Evolutionary conservation across 306 rosid genomes (phyloP), one percentile per base, ranked within the genome.

Genomic region (Morella rubra): DNA sequence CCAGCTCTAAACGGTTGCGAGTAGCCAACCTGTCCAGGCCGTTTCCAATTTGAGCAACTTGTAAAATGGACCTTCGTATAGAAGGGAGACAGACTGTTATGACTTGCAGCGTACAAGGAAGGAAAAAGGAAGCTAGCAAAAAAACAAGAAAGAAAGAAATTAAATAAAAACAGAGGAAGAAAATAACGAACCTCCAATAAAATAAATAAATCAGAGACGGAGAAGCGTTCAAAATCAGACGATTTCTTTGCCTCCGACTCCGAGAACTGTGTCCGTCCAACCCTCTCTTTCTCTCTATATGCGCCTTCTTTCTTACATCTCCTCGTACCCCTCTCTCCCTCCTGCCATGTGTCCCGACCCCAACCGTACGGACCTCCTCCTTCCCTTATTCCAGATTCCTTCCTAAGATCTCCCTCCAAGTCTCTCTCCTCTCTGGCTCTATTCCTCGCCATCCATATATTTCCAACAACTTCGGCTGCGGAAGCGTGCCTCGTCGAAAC

Each of bases 291-390:
- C 37, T 32, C 3, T 32, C 37, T 32, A 32, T 32, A 32, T 32
- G 37, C 37, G 37, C 37, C 37, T 32, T 32, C 46, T 59, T 14
- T 22, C 77, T 49, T 44, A 54, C 77, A 73, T 6, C 6, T 71
- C 46, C 27, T 10, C 42, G 41, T 15, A 1, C 72, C 1, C 27
- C 66, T 56, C 1, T 64, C 74, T 45, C 40, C 44, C 69, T 66
- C 51, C 40, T 22, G 73, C 82, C 79, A 77, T 75, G 76, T 77
- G 82, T 60, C 69, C 49, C 18, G 9, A 19, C 50, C 44, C 47
- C 75, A 65, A 32, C 32, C 45, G 64, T 76, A 72, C 54, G 68
- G 67, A 8, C 73, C 19, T 62, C 45, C 37, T 32, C 37, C 37
- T 32, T 32, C 37, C 37, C 37, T 32, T 32, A 32, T 32, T 32